phyloP scores from a whole-genome alignment of 805 yeast genomes.

The Schwanniomyces vanrijiae region DNA sequence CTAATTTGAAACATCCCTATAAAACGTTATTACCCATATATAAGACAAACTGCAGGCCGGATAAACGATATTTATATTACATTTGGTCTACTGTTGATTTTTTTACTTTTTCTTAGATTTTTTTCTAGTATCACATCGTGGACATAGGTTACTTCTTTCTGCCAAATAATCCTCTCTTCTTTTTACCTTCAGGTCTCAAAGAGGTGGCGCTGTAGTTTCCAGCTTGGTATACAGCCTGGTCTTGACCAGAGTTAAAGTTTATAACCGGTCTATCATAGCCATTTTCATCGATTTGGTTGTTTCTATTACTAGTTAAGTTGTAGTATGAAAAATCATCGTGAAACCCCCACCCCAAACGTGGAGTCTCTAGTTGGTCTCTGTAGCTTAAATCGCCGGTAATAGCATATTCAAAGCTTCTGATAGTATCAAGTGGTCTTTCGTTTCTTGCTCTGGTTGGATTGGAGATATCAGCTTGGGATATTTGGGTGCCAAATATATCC shows the following conservation, averaged over 20 bases:
- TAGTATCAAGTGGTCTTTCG: constrained; percentile 96
- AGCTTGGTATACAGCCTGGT: constrained; percentile 50
- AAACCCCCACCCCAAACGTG: constrained; percentile 82
- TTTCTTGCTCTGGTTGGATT: constrained; percentile 93
- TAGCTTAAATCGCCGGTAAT: constrained; percentile 84
- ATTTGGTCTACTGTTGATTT: too few species aligned
- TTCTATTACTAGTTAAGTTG: constrained; percentile 31
- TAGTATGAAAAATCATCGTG: constrained; percentile 71
- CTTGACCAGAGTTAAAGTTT: constrained; percentile 35
- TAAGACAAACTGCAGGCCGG: not conserved
- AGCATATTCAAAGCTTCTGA: constrained; percentile 88
- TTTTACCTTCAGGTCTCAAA: constrained; percentile 38
- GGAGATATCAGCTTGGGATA: constrained; percentile 77
- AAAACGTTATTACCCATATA: not conserved
- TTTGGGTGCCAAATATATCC: constrained; percentile 86
- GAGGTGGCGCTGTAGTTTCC: constrained; percentile 58
- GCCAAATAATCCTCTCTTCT: constrained; percentile 77
- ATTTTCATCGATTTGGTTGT: constrained; percentile 28
- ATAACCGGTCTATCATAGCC: constrained; percentile 41
- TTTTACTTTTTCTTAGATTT: not conserved
- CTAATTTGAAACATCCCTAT: not conserved
- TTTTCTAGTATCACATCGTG: not conserved
- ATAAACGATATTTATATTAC: too few species aligned
- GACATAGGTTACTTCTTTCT: constrained; percentile 37
- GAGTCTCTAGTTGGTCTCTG: constrained; percentile 79